Evolutionary conservation across 306 rosid species (phyloP).

Genomic region (Hippophae gyantsensis): DNA sequence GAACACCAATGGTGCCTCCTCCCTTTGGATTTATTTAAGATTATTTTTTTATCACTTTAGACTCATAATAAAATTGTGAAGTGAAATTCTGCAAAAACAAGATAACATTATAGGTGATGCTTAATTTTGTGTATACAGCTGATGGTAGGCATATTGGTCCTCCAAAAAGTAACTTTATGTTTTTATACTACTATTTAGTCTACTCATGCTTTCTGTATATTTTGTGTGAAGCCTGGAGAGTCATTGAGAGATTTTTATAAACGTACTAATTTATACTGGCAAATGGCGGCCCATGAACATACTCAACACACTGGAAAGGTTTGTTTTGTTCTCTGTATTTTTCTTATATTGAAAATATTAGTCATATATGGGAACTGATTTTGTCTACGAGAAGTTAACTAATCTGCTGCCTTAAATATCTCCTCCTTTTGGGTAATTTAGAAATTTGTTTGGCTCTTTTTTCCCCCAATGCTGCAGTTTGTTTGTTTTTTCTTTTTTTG

Average conservation of each 20-base stretch:
- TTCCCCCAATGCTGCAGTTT: no score
- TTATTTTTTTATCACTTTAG: background rate
- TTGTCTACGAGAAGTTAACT: background rate
- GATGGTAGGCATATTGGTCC: background rate
- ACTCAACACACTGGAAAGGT: slow-evolving; percentile 99
- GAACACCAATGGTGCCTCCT: slow-evolving; percentile 65
- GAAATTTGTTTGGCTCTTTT: no score
- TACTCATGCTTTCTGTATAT: slow-evolving; percentile 26
- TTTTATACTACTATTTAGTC: slow-evolving; percentile 11
- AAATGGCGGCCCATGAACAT: slow-evolving; percentile 99
- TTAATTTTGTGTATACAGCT: background rate
- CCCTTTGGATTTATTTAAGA: background rate
- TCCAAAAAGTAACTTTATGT: slow-evolving; percentile 5
- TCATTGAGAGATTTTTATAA: slow-evolving; percentile 75
- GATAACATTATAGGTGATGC: background rate
- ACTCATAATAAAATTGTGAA: background rate
- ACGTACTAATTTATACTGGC: slow-evolving; percentile 96
- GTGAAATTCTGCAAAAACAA: background rate
- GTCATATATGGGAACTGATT: background rate
- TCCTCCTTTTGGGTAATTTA: no score
- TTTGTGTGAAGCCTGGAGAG: slow-evolving; percentile 65
- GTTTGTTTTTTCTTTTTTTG: no score
- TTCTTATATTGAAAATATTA: background rate
- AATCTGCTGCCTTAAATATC: slow-evolving; percentile 2
- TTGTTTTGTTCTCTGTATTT: background rate